Evolutionary conservation across 306 rosid species (phyloP), one percentile per base, ranked within the genome.

Genomic region (Rosa multiflora): DNA sequence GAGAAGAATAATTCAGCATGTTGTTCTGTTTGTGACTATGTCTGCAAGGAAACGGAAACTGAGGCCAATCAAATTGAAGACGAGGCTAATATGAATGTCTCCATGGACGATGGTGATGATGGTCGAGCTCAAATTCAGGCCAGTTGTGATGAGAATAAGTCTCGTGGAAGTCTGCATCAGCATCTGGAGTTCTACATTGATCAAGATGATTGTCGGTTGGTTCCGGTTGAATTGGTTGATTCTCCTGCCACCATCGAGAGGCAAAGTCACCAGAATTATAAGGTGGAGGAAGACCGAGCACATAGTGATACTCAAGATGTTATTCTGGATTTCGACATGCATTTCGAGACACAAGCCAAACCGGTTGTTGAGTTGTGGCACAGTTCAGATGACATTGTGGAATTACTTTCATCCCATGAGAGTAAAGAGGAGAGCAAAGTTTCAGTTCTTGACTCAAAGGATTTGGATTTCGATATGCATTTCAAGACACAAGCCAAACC

Each of bases 141-240:
- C 75, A 74, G 72, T 75, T 75, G 37, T 67, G 64, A n/a, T 47
- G 79, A 56, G 47, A 85, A 82, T 66, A 67, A 73, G 29, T 58
- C 79, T 56, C 79, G 61, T 51, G 90, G 85, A 63, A 79, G 75
- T 86, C 80, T 73, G 18, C 76, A 81, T 26, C 88, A 75, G 70
- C 97, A 93, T 87, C 91, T 93, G 59, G 99, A 96, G 72, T 96
- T 96, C 85, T 89, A 84, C 86, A 89, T 96, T 82, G 91, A 83
- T 72, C 90, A 87, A 26, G 90, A 96, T 46, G 97, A 88, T 80
- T 88, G 91, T 81, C 84, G 86, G 14, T 73, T 96, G 89, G 87
- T 96, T 84, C 99, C 97, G n/a, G 79, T 96, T 70, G 97, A 88
- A 80, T 61, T 88, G 88, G 87, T 85, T n/a, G 91, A 84, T 23